A percentile compares a stretch with the other conserved stretches of the same genome.
Evolutionary conservation across 495 filamentous ascomycete species (phyloP).

Genomic region (Penicillium coprophilum): DNA sequence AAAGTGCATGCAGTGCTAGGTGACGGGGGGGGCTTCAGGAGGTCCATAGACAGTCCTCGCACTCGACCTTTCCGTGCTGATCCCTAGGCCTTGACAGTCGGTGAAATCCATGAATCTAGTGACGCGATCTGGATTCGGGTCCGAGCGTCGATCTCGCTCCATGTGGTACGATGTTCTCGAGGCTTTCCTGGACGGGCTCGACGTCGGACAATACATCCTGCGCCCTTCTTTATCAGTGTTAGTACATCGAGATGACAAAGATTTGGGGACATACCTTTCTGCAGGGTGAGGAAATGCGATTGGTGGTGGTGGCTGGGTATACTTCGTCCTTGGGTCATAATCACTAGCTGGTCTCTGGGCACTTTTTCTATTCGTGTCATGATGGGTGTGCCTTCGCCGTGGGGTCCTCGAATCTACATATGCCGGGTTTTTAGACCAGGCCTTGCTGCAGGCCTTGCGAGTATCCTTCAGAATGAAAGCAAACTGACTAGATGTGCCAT

Average conservation of each 20-base stretch:
- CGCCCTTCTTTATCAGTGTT: background rate
- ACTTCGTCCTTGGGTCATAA: conserved; percentile 1
- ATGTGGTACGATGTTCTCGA: background rate
- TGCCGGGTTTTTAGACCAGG: conserved; percentile 3
- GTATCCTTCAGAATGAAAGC: conserved; percentile 26
- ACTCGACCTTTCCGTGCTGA: background rate
- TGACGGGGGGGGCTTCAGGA: background rate
- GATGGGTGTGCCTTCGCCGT: background rate
- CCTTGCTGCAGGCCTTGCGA: conserved; percentile 26
- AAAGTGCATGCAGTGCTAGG: background rate
- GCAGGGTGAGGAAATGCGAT: background rate
- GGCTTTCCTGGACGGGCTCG: background rate
- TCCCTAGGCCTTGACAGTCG: background rate
- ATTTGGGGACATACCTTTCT: background rate
- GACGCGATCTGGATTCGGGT: background rate
- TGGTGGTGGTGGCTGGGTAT: background rate
- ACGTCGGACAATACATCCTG: background rate
- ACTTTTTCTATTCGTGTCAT: background rate
- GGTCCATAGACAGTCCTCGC: background rate
- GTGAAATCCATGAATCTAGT: background rate
- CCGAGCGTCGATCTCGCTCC: background rate
- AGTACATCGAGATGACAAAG: background rate
- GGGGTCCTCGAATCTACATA: background rate
- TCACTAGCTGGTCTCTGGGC: background rate
- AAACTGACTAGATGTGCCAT: conserved; percentile 14